Evolutionary conservation across 2,329 filamentous ascomycete genomes (phyloP).

Genomic region (Pseudocercospora musae): DNA sequence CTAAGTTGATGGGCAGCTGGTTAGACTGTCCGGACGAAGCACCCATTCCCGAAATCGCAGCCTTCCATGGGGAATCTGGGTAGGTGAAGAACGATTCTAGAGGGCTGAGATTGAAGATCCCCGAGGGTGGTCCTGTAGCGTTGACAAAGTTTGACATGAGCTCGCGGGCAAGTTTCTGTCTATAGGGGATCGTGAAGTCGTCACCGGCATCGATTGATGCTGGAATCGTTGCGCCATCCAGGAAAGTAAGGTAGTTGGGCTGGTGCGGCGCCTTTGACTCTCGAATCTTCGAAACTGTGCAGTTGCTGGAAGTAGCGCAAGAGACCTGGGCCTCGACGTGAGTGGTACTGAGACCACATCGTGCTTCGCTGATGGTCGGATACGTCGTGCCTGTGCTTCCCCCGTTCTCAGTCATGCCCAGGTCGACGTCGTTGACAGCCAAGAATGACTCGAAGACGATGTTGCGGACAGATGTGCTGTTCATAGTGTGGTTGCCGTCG

Average conservation of each 20-base stretch:
- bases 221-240: neutral
- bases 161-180: too few species aligned
- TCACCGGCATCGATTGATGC: too few species aligned
- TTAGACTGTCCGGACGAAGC: neutral
- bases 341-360: conserved; percentile 4
- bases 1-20: neutral
- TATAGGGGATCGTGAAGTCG: too few species aligned
- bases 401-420: neutral
- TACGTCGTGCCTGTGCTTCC: neutral
- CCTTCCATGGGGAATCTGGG: conserved; percentile 5
- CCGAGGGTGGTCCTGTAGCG: neutral
- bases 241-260: neutral
- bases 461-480: neutral
- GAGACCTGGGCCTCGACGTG: conserved; percentile 10
- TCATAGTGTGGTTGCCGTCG: neutral
- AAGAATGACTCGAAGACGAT: conserved; percentile 3
- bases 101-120: neutral
- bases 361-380: conserved; percentile 2
- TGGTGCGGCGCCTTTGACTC: neutral
- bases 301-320: neutral
- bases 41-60: neutral
- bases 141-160: neutral
- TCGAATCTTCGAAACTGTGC: neutral
- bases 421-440: neutral
- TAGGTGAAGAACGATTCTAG: conserved; percentile 8